Evolutionary conservation across 176 grass and related monocot species (phyloP).

Genomic region (Saccharum officinarum): DNA sequence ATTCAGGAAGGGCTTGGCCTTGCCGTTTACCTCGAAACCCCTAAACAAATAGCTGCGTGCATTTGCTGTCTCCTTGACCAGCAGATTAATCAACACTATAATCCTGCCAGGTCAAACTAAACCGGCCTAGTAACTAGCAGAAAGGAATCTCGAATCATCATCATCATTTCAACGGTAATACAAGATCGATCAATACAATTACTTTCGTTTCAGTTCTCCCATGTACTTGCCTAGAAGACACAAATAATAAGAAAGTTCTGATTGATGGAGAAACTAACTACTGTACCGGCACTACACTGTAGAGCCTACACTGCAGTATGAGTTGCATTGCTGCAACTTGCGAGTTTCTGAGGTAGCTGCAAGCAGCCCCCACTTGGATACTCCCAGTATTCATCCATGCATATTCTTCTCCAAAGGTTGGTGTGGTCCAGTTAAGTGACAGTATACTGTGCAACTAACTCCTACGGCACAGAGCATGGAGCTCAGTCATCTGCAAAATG

Average conservation of each 20-base stretch:
- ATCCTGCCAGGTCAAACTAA: conserved; percentile 18
- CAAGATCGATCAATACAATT: neutral
- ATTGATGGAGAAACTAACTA: neutral
- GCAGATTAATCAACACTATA: conserved; percentile 1
- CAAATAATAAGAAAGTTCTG: too few relatives aligned
- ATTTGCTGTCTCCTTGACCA: conserved; percentile 30
- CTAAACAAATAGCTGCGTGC: neutral
- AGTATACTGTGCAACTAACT: conserved; percentile 19
- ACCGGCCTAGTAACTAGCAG: neutral
- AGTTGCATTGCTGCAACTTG: neutral
- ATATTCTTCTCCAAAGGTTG: neutral
- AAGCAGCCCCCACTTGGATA: conserved; percentile 19
- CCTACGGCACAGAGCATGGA: neutral
- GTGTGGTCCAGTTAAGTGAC: conserved; percentile 2
- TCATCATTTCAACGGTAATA: neutral
- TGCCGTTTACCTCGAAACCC: conserved; percentile 6
- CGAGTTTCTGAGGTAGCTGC: conserved; percentile 2
- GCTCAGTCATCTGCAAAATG: neutral
- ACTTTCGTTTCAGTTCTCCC: neutral
- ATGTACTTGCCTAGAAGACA: too few relatives aligned
- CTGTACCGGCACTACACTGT: neutral
- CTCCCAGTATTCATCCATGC: neutral
- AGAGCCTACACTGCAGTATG: neutral
- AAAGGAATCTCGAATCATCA: neutral
- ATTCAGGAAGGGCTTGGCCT: neutral